Conservation (phyloP, 345 rosid species). For the Ceriops zippeliana region DNA sequence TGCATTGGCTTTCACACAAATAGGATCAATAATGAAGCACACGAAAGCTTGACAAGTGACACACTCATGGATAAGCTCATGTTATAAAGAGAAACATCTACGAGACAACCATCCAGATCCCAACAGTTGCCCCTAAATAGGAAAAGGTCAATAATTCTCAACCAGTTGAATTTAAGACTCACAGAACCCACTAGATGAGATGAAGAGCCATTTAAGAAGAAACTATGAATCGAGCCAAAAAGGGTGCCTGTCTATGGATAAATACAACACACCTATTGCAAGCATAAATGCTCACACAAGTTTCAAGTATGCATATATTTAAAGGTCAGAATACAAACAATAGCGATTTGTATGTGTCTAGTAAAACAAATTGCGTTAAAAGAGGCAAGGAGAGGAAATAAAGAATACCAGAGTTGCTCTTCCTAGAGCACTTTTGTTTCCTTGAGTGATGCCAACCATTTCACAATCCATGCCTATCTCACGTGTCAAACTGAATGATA, state of each 20-base stretch:
- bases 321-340: background rate
- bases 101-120: no score
- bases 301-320: background rate
- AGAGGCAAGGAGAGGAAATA: conserved; percentile 4
- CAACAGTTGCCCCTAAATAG: no score
- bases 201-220: background rate
- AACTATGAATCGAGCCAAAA: background rate
- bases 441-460: conserved; percentile 93
- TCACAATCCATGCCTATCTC: conserved; percentile 93
- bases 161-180: background rate
- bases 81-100: no score
- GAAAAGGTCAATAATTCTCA: background rate
- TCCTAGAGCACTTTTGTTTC: conserved; percentile 93
- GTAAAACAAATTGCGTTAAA: background rate
- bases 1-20: no score
- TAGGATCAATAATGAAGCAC: no score
- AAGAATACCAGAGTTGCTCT: conserved; percentile 72
- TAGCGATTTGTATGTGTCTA: background rate
- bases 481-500: conserved; percentile 66
- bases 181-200: background rate
- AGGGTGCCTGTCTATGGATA: background rate
- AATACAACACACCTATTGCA: background rate
- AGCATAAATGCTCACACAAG: background rate
- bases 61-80: no score
- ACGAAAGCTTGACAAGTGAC: no score